A percentile compares a stretch with the other conserved stretches of the same genome.
phyloP scores from a whole-genome alignment of 805 yeast genomes.

The Candida sithepensis region DNA sequence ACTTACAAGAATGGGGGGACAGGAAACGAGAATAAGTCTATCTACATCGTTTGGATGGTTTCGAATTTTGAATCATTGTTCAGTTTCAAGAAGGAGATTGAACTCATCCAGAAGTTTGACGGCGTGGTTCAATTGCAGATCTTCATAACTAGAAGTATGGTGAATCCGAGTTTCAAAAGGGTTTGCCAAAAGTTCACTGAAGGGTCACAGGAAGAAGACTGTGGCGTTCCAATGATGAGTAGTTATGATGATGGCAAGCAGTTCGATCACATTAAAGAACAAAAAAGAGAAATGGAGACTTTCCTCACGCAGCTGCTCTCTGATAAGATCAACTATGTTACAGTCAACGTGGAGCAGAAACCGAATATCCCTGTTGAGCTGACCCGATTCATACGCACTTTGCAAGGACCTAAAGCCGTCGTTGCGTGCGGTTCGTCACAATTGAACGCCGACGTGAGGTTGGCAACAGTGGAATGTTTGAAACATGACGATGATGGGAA shows the following conservation, averaged over 20 bases:
- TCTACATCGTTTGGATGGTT: constrained; percentile 27
- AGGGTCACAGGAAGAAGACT: too few species aligned
- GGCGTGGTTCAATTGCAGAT: constrained; percentile 27
- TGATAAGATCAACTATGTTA: constrained; percentile 17
- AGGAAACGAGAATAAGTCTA: constrained; percentile 18
- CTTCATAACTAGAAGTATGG: constrained; percentile 25
- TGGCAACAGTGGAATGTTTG: constrained; percentile 29
- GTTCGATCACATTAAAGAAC: not conserved
- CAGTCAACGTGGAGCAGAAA: constrained; percentile 21
- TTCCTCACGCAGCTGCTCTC: too few species aligned
- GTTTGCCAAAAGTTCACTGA: constrained; percentile 1
- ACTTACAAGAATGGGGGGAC: constrained; percentile 28
- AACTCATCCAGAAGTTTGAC: constrained; percentile 19
- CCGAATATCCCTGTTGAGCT: constrained; percentile 25
- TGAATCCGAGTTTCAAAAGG: constrained; percentile 15
- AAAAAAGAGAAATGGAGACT: constrained; percentile 11
- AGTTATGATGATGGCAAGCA: too few species aligned
- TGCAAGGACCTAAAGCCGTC: constrained; percentile 28
- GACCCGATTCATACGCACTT: constrained; percentile 11
- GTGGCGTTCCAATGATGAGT: too few species aligned
- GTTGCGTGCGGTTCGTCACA: constrained; percentile 36
- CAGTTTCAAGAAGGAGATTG: constrained; percentile 28
- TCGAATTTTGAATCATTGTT: constrained; percentile 30
- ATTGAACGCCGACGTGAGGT: constrained; percentile 32
- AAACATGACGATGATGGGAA: constrained; percentile 17